Percentiles rank a stretch among this genome's conserved stretches.
Conservation (phyloP, 2,329 filamentous ascomycete species). For the Daldinia sp. region DNA sequence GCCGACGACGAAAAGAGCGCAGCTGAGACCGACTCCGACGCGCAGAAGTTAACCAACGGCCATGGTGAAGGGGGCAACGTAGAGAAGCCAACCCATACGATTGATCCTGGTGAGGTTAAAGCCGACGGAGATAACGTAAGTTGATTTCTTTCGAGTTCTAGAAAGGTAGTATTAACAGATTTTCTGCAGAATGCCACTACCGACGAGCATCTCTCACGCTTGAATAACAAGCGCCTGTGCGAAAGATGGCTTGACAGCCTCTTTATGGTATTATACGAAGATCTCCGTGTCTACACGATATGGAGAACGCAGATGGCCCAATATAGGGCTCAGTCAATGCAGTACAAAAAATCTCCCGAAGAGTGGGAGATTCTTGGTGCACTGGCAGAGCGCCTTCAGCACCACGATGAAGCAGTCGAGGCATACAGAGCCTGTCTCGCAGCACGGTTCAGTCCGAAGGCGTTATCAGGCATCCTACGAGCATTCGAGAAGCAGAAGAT, state of each 20-base stretch:
- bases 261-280: slow-evolving; percentile 99
- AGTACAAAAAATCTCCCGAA: slow-evolving; percentile 96
- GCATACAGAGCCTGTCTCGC: slow-evolving; percentile 90
- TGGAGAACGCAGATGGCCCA: slow-evolving; percentile 99
- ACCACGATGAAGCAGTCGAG: slow-evolving; percentile 90
- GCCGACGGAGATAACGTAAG: slow-evolving; percentile 63
- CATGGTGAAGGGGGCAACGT: slow-evolving; percentile 59
- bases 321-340: slow-evolving; percentile 90
- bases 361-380: slow-evolving; percentile 99
- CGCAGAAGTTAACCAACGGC: slow-evolving; percentile 56
- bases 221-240: slow-evolving; percentile 96
- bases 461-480: slow-evolving; percentile 84
- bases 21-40: slow-evolving; percentile 51
- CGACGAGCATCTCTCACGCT: slow-evolving; percentile 83
- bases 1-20: slow-evolving; percentile 53
- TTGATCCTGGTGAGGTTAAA: slow-evolving; percentile 82
- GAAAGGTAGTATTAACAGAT: slow-evolving; percentile 37
- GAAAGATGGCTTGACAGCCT: slow-evolving; percentile 98
- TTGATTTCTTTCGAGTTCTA: neutral
- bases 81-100: slow-evolving; percentile 83
- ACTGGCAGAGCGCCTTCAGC: slow-evolving; percentile 91
- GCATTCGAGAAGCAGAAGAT: slow-evolving; percentile 83
- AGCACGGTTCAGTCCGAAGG: slow-evolving; percentile 92
- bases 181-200: slow-evolving; percentile 67
- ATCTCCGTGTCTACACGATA: slow-evolving; percentile 97